phyloP scores from a whole-genome alignment of 345 rosid genomes.

The Cardamine chenopodiifolia region DNA sequence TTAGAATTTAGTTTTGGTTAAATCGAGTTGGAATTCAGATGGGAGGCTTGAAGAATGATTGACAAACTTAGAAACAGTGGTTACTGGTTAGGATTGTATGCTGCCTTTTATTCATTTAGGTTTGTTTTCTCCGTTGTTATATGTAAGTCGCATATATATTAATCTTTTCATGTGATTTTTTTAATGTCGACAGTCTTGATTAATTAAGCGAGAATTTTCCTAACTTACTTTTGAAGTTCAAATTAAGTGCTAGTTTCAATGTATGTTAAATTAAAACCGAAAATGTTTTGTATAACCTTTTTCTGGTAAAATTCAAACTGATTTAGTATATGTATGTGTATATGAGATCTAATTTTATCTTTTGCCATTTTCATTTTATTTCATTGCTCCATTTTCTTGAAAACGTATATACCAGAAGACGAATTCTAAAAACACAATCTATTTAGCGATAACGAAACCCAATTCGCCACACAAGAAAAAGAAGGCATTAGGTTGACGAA shows the following conservation, averaged over 20 bases:
- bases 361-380: neutral
- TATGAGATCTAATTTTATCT: neutral
- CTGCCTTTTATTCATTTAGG: neutral
- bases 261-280: neutral
- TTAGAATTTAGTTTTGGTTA: slow-evolving; percentile 18
- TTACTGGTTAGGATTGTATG: slow-evolving; percentile 33
- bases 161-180: neutral
- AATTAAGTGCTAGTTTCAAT: neutral
- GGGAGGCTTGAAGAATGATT: slow-evolving; percentile 17
- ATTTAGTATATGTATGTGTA: neutral
- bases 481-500: neutral
- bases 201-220: too few relatives aligned
- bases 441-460: neutral
- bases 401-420: neutral
- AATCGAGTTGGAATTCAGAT: slow-evolving; percentile 16
- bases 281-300: neutral
- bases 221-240: too few relatives aligned
- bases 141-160: neutral
- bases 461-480: neutral
- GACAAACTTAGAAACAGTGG: slow-evolving; percentile 11
- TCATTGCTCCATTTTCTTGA: neutral
- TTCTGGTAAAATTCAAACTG: neutral
- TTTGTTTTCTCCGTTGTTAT: slow-evolving; percentile 14
- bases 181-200: neutral
- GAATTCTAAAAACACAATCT: neutral